A percentile compares a stretch with the other conserved stretches of the same genome.
Conservation (phyloP, 2,329 filamentous ascomycete species). For the Harringtonia aguacate region DNA sequence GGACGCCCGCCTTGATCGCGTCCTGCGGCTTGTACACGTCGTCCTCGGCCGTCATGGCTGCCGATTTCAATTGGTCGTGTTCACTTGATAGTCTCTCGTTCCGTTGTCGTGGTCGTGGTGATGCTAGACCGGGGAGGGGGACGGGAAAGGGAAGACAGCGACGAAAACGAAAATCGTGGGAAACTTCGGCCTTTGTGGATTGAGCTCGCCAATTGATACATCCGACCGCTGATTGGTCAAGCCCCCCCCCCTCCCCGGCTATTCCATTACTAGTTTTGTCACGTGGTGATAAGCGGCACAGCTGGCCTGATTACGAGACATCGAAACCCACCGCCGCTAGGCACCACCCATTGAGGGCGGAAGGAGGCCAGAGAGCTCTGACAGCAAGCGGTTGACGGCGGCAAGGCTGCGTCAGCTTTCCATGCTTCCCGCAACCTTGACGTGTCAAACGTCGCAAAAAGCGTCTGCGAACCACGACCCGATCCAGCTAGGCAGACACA, state of each 20-base stretch:
- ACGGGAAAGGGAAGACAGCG: not conserved
- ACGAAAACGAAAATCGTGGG: conserved; percentile 5
- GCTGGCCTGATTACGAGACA: too few relatives aligned
- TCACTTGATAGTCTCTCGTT: not conserved
- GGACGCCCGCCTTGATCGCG: conserved; percentile 45
- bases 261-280: not conserved
- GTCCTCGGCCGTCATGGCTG: conserved; percentile 20
- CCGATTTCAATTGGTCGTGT: conserved; percentile 1
- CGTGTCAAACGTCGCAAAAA: not conserved
- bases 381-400: conserved; percentile 1
- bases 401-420: conserved; percentile 13
- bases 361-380: too few relatives aligned
- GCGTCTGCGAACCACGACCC: not conserved
- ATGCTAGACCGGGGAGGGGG: not conserved
- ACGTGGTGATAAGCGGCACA: conserved; percentile 5
- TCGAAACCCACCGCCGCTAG: too few relatives aligned
- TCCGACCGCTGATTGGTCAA: conserved; percentile 10
- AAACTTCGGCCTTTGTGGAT: conserved; percentile 8
- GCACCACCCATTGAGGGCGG: too few relatives aligned
- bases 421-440: too few relatives aligned
- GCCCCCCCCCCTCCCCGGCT: too few relatives aligned
- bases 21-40: conserved; percentile 33
- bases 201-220: conserved; percentile 10
- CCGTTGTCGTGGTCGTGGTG: not conserved
- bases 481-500: too few relatives aligned